Conservation (phyloP, 306 rosid species). For the Quercus agrifolia region DNA sequence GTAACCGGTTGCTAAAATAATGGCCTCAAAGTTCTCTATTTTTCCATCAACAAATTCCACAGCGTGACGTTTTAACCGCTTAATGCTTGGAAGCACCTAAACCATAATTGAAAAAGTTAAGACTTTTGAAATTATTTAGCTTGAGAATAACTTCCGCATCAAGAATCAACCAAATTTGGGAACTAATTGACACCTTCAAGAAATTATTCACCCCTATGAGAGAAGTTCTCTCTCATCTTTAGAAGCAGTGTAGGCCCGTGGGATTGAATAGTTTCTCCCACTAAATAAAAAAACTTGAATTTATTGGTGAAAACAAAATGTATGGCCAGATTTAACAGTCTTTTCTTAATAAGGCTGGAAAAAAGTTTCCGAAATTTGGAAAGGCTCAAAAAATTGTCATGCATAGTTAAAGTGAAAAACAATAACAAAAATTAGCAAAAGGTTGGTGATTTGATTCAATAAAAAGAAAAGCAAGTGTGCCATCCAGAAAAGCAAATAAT, state of each 20-base stretch:
- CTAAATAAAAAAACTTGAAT: slow-evolving; percentile 17
- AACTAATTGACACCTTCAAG: no score
- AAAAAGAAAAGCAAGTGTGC: background rate
- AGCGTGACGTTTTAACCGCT: slow-evolving; percentile 60
- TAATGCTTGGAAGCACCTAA: slow-evolving; percentile 76
- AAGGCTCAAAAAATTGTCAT: background rate
- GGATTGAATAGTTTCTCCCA: no score
- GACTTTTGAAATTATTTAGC: background rate
- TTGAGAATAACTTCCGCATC: background rate
- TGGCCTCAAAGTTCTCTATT: slow-evolving; percentile 69
- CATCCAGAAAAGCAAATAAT: slow-evolving; percentile 24
- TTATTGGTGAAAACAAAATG: background rate
- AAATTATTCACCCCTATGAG: no score
- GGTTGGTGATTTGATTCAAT: slow-evolving; percentile 3
- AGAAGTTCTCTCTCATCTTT: no score
- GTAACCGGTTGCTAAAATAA: slow-evolving; percentile 94
- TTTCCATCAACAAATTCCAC: slow-evolving; percentile 76
- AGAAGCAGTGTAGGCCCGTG: no score
- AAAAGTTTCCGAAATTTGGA: background rate
- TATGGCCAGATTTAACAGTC: no score
- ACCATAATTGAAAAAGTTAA: slow-evolving; percentile 2
- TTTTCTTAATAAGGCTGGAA: no score
- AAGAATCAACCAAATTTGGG: background rate
- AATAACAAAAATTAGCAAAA: background rate
- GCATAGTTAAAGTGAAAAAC: slow-evolving; percentile 28